Evolutionary conservation across 2,329 filamentous ascomycete species (phyloP).

Genomic region (Hypoxylon sp.): DNA sequence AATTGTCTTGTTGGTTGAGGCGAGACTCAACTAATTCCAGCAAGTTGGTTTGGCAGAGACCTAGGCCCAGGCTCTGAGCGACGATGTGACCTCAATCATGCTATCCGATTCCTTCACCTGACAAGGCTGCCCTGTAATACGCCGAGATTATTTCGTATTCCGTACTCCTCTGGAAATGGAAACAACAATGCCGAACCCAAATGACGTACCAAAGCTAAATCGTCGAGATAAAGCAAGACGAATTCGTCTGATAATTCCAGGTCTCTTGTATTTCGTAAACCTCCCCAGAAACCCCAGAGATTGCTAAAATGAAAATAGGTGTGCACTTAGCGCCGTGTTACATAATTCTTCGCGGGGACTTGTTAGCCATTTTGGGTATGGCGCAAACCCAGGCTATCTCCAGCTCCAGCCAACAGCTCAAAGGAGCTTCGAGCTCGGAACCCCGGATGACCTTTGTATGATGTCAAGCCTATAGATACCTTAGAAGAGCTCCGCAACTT

Average conservation of each 20-base stretch:
- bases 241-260: slow-evolving; percentile 1
- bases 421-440: slow-evolving; percentile 10
- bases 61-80: slow-evolving; percentile 6
- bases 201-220: slow-evolving; percentile 25
- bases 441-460: slow-evolving; percentile 27
- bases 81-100: slow-evolving; percentile 26
- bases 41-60: background rate
- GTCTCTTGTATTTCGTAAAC: background rate
- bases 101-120: slow-evolving; percentile 16
- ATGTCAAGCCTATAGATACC: slow-evolving; percentile 32
- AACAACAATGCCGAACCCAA: slow-evolving; percentile 14
- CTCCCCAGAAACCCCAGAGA: background rate
- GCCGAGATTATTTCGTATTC: too few relatives aligned
- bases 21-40: background rate
- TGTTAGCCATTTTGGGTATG: slow-evolving; percentile 25
- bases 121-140: slow-evolving; percentile 27
- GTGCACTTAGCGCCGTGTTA: slow-evolving; percentile 11
- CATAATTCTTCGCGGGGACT: slow-evolving; percentile 15
- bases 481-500: slow-evolving; percentile 19
- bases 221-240: background rate
- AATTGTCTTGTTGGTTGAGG: background rate
- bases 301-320: background rate
- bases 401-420: background rate
- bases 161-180: slow-evolving; percentile 25
- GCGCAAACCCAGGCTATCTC: background rate